Evolutionary conservation across 305 asterid genomes (phyloP).

Genomic region (Caryopteris hybrid): DNA sequence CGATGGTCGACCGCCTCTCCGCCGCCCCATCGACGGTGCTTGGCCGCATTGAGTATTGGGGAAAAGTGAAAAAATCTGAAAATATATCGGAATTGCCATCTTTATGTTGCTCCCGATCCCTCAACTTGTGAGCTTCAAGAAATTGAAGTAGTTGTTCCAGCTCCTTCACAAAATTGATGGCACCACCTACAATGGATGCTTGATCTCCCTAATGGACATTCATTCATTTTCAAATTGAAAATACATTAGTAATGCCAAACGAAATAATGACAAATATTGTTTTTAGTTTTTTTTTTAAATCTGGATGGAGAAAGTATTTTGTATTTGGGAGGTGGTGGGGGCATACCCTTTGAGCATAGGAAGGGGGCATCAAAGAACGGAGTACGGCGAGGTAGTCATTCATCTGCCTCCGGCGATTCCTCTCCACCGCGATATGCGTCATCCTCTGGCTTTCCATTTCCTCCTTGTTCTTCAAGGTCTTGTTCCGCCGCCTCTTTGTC

Average conservation of each 20-base stretch:
- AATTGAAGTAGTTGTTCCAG: slow-evolving; percentile 66
- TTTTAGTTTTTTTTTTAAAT: no score
- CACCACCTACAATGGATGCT: slow-evolving; percentile 85
- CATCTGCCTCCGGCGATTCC: slow-evolving; percentile 76
- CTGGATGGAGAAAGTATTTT: no score
- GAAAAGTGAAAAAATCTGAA: slow-evolving; percentile 41
- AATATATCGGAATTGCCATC: slow-evolving; percentile 8
- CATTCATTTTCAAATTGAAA: no score
- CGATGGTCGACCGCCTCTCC: slow-evolving; percentile 31
- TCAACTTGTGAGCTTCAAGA: slow-evolving; percentile 39
- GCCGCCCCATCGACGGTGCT: background rate
- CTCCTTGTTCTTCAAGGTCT: slow-evolving; percentile 47
- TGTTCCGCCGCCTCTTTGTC: slow-evolving; percentile 46
- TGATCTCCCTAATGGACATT: slow-evolving; percentile 59
- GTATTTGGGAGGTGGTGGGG: no score
- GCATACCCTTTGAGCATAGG: slow-evolving; percentile 76
- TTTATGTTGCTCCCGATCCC: background rate
- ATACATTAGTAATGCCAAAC: no score
- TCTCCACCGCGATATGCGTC: slow-evolving; percentile 79
- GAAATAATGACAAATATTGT: no score
- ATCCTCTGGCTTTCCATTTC: slow-evolving; percentile 71
- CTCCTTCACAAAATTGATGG: slow-evolving; percentile 73
- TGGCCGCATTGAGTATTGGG: slow-evolving; percentile 50
- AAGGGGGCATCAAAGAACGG: slow-evolving; percentile 35
- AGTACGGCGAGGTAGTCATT: slow-evolving; percentile 68